Evolutionary conservation across 108 stramenopile species (phyloP), one percentile per base, ranked within the genome.

Genomic region (Cyclotella cryptica): DNA sequence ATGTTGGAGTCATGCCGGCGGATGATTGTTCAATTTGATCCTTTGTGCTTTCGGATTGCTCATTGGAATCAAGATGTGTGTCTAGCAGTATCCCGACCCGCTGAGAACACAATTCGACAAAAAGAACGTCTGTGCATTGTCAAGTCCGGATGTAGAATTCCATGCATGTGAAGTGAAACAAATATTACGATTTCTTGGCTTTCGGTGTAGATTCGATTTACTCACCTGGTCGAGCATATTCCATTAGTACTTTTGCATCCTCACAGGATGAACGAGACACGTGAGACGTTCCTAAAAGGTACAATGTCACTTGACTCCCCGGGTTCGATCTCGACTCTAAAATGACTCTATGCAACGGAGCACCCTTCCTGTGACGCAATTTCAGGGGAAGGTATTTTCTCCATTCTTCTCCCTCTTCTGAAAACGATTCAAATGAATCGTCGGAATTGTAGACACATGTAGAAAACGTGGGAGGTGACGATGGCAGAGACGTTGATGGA

Each of bases 91-190:
- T 66, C 29, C 85, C 73, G 41, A 92, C 81, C 57, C 94, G 85
- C 71, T 92, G 89, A 54, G 87, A 82, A 66, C 94, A 95, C 22
- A 95, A 76, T 69, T 95, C 94, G 45, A 95, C 72, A 72, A 95
- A 93, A 18, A 95, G 81, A 17, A 80, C 79, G 66, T 89, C 81
- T 77, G 44, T 66, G 42, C 14, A 40, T 39, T 43, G n/a, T 35
- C 4, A 30, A 46, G 22, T 18, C 13, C 7, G 12, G 30, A 35
- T 7, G 9, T 43, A 21, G 46, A 27, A 27, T 54, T 44, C 9
- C 19, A 24, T 47, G 49, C 13, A 19, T 1, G 3, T 10, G 22
- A 12, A 42, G 63, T 21, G 46, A 8, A 74, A 66, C 7, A 65
- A 63, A 18, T 47, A 8, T 0, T 63, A 63, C 9, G 4, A 35